A percentile compares a stretch with the other conserved stretches of the same genome.
These are phyloP conservation scores for Mycosphaerella sp. DNA, from an alignment of 2,329 filamentous ascomycete genomes.

Conservation along the genomic window DNA sequence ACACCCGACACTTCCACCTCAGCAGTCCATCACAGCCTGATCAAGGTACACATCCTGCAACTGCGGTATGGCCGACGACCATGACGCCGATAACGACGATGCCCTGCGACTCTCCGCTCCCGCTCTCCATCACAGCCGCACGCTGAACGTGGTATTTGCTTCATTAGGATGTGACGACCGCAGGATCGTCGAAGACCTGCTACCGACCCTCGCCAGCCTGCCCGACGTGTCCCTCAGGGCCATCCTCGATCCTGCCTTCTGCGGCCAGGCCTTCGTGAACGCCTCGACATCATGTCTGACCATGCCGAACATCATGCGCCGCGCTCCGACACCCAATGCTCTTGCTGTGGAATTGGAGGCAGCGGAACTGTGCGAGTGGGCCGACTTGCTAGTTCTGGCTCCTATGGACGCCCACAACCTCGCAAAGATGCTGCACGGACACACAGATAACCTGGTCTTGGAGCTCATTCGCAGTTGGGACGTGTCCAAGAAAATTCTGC, in stretches of 20 bases:
- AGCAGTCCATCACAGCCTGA: background rate
- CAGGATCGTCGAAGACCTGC: conserved; percentile 29
- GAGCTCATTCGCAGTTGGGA: conserved; percentile 83
- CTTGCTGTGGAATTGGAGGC: conserved; percentile 37
- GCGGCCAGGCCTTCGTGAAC: conserved; percentile 30
- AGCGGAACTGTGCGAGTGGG: conserved; percentile 75
- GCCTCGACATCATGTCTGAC: conserved; percentile 31
- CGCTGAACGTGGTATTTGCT: conserved; percentile 34
- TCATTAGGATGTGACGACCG: conserved; percentile 32
- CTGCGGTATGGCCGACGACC: background rate
- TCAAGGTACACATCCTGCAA: background rate
- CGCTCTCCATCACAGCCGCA: conserved; percentile 11
- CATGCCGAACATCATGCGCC: conserved; percentile 28
- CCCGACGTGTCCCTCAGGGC: conserved; percentile 33
- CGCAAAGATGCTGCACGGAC: conserved; percentile 79
- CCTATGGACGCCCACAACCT: conserved; percentile 80
- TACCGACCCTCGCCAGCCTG: conserved; percentile 29
- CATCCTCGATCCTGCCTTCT: conserved; percentile 32
- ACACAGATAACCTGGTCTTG: conserved; percentile 72
- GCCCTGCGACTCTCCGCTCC: conserved; percentile 5
- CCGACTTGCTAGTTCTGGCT: conserved; percentile 75
- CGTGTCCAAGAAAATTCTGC: conserved; percentile 71
- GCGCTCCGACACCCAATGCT: conserved; percentile 15
- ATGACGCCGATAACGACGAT: background rate
- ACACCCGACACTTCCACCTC: too few species aligned